Conservation (phyloP, 108 stramenopile species). For the Cyclostephanos tholiformis region DNA sequence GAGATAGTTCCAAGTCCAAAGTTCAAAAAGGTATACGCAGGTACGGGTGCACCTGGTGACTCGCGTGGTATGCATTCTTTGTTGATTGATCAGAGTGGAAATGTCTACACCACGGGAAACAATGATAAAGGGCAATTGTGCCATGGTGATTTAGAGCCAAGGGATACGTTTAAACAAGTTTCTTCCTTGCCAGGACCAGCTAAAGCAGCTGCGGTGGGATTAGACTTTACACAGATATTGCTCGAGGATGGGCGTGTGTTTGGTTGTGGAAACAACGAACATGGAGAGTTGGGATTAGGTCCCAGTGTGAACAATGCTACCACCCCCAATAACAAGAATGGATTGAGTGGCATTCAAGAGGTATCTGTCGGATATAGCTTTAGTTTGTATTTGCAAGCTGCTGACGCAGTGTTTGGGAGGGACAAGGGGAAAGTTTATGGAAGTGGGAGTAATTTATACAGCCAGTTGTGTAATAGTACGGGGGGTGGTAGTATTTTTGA, state of each 20-base stretch:
- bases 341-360: background rate
- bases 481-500: conserved; percentile 8
- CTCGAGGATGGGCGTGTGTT: conserved; percentile 38
- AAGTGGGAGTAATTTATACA: conserved; percentile 24
- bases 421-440: conserved; percentile 11
- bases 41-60: conserved; percentile 28
- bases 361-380: conserved; percentile 15
- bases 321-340: background rate
- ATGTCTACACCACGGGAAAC: conserved; percentile 21
- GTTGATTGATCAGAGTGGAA: conserved; percentile 9
- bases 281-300: conserved; percentile 44
- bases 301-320: background rate
- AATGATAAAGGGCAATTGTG: conserved; percentile 33
- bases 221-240: conserved; percentile 44
- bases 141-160: conserved; percentile 15
- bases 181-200: conserved; percentile 15
- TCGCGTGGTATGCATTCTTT: conserved; percentile 31
- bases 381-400: conserved; percentile 18
- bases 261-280: conserved; percentile 39
- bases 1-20: conserved; percentile 10
- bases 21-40: conserved; percentile 17
- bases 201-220: conserved; percentile 32
- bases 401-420: background rate
- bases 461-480: conserved; percentile 24
- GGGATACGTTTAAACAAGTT: conserved; percentile 9